These are phyloP conservation scores for Gossypium australe DNA, from an alignment of 345 rosid species.

Conservation along the genomic window DNA sequence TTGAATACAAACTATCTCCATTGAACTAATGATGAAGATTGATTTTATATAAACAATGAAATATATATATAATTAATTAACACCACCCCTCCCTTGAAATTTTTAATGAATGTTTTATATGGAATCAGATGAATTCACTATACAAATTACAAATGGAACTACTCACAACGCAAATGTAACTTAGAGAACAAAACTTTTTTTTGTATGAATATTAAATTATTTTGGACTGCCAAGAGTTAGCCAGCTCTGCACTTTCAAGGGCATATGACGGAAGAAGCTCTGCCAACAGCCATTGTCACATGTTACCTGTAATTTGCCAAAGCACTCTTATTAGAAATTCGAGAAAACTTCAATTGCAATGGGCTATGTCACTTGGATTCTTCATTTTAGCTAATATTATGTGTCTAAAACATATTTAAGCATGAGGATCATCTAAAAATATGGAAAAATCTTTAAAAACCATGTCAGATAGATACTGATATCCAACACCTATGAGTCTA, in stretches of 20 bases:
- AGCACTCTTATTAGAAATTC: background rate
- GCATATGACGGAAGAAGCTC: background rate
- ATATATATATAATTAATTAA: background rate
- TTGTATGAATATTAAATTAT: background rate
- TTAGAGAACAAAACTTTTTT: background rate
- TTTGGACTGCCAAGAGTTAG: background rate
- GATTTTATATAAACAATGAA: background rate
- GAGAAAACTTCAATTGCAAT: background rate
- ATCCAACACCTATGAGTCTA: background rate
- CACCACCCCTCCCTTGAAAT: background rate
- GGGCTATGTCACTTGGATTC: background rate
- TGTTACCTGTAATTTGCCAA: constrained; percentile 11
- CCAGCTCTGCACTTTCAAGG: background rate
- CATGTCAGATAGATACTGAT: background rate
- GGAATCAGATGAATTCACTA: constrained; percentile 1
- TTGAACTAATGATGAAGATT: background rate
- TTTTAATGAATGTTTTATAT: constrained; percentile 1
- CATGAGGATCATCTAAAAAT: background rate
- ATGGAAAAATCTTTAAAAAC: background rate
- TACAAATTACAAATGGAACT: constrained; percentile 3
- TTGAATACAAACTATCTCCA: background rate
- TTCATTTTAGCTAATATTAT: background rate
- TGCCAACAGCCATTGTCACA: background rate
- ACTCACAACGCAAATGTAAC: background rate
- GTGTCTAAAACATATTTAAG: background rate